phyloP scores from a whole-genome alignment of 2,329 filamentous ascomycete genomes.

The Paecilomyces niveus region DNA sequence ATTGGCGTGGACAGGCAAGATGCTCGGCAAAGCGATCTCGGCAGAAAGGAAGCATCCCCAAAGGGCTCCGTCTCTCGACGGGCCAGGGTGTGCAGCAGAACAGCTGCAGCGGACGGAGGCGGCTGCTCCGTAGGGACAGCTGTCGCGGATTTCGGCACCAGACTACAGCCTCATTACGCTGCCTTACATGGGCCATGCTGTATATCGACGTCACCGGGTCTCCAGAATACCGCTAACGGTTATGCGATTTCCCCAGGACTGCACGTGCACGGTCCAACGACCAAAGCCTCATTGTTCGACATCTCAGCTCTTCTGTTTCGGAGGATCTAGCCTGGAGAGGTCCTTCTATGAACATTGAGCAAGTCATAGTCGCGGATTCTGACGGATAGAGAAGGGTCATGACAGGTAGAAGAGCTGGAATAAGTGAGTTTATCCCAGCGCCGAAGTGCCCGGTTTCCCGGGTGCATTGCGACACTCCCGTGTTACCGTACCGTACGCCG shows the following conservation, averaged over 20 bases:
- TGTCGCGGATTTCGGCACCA: background rate
- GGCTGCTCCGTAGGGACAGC: background rate
- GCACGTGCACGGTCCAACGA: background rate
- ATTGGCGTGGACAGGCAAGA: background rate
- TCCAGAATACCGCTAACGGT: background rate
- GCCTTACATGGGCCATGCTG: background rate
- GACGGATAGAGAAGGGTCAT: background rate
- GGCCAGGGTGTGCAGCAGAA: background rate
- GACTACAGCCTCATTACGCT: background rate
- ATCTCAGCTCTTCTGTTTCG: too few relatives aligned
- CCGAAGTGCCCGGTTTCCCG: background rate
- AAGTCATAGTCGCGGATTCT: background rate
- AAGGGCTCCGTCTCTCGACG: background rate
- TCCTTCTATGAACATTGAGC: background rate
- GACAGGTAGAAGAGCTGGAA: background rate
- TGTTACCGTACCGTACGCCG: conserved; percentile 19
- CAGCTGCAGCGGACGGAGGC: background rate
- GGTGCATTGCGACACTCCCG: background rate
- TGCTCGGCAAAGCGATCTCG: conserved; percentile 2
- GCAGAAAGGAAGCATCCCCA: conserved; percentile 1
- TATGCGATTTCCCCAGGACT: background rate
- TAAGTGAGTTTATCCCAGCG: background rate
- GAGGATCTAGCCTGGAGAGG: background rate
- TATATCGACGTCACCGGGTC: background rate
- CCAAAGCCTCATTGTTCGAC: background rate